Conservation (phyloP, 2,329 filamentous ascomycete genomes). For the Hymenoscyphus linearis region DNA sequence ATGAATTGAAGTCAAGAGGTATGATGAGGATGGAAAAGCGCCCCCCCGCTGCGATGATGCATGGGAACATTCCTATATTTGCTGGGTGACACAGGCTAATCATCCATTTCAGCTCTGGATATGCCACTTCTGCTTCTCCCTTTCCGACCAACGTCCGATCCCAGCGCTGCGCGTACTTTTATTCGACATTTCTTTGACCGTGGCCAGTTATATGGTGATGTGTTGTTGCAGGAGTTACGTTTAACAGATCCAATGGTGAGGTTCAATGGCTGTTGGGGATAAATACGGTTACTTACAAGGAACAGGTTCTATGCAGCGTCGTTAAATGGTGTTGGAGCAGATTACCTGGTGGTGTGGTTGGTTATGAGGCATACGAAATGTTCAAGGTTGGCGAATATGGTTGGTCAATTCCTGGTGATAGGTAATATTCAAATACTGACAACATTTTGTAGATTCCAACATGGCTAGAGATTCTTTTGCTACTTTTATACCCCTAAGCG, state of each 20-base stretch:
- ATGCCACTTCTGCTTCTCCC: slow-evolving; percentile 89
- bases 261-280: slow-evolving; percentile 14
- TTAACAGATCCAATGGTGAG: slow-evolving; percentile 90
- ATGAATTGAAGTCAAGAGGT: slow-evolving; percentile 94
- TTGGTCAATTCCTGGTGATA: slow-evolving; percentile 37
- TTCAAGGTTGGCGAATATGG: slow-evolving; percentile 93
- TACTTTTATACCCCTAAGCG: slow-evolving; percentile 91
- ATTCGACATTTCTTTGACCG: slow-evolving; percentile 87
- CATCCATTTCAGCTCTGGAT: slow-evolving; percentile 61
- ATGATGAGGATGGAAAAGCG: slow-evolving; percentile 34
- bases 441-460: slow-evolving; percentile 64
- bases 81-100: slow-evolving; percentile 24
- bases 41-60: slow-evolving; percentile 26
- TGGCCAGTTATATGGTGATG: slow-evolving; percentile 60
- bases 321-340: slow-evolving; percentile 99
- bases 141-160: slow-evolving; percentile 88
- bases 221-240: slow-evolving; percentile 77
- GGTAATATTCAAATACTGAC: slow-evolving; percentile 6
- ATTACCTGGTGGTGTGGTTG: slow-evolving; percentile 83
- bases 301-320: slow-evolving; percentile 82
- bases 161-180: slow-evolving; percentile 86
- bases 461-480: slow-evolving; percentile 90
- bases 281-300: slow-evolving; percentile 22
- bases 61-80: slow-evolving; percentile 14
- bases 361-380: slow-evolving; percentile 94